phyloP scores from a whole-genome alignment of 2,329 filamentous ascomycete species.

The Aspergillus eucalypticola region DNA sequence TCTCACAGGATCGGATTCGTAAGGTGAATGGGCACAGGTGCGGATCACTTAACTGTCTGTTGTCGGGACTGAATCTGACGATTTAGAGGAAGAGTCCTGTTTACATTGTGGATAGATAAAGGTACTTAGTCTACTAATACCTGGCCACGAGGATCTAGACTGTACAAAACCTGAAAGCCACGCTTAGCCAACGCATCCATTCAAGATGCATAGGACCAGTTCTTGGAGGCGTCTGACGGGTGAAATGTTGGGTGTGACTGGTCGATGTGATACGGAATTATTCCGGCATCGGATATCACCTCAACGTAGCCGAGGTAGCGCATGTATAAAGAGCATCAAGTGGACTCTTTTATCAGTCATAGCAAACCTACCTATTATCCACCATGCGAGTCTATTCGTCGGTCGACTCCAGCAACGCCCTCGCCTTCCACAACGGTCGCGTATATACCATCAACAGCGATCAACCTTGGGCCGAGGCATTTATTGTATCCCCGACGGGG shows the following conservation, averaged over 20 bases:
- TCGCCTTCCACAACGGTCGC: conserved; percentile 30
- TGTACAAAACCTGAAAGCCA: background rate
- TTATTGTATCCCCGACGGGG: conserved; percentile 32
- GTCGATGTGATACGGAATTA: background rate
- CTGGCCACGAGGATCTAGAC: background rate
- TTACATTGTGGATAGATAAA: too few relatives aligned
- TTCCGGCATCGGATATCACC: background rate
- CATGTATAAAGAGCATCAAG: background rate
- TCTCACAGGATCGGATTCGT: too few relatives aligned
- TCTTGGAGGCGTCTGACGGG: background rate
- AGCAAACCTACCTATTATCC: background rate
- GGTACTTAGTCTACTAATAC: too few relatives aligned
- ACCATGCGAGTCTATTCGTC: background rate
- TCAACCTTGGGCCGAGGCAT: conserved; percentile 26
- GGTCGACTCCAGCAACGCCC: conserved; percentile 5
- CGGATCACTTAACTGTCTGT: too few relatives aligned
- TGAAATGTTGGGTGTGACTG: background rate
- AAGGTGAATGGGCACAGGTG: too few relatives aligned
- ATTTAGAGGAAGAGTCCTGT: too few relatives aligned
- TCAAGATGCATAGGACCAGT: background rate
- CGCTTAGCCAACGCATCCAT: background rate
- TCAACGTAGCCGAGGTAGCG: background rate
- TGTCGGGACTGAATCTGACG: too few relatives aligned
- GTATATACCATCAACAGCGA: conserved; percentile 31
- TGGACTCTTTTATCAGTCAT: background rate